Percentiles rank a stretch among this genome's conserved stretches.
Conservation (phyloP, 371 early-diverging fungal genomes). For the Chytridiales sp. region DNA sequence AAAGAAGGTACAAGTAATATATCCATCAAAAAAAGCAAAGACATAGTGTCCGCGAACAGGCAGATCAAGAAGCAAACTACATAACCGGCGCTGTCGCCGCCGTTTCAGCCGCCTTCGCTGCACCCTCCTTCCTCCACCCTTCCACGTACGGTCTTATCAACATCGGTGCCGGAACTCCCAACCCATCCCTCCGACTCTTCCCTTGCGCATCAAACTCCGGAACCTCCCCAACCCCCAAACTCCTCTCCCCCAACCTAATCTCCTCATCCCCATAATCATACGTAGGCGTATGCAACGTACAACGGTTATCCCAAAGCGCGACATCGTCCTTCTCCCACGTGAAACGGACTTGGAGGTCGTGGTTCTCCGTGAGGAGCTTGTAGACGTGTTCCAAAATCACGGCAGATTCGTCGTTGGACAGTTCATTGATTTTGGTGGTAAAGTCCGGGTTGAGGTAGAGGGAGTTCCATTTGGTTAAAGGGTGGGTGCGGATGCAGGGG, state of each 20-base stretch:
- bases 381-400: conserved; percentile 54
- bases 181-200: conserved; percentile 23
- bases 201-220: conserved; percentile 61
- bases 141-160: no score
- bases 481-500: conserved; percentile 67
- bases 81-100: no score
- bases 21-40: no score
- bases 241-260: conserved; percentile 21
- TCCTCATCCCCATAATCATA: conserved; percentile 16
- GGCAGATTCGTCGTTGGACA: conserved; percentile 56
- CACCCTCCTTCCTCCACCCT: no score
- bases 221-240: conserved; percentile 37
- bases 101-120: no score
- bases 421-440: conserved; percentile 57
- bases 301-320: conserved; percentile 70
- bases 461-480: conserved; percentile 70
- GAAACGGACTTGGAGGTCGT: conserved; percentile 67
- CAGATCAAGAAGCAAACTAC: no score
- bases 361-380: conserved; percentile 50
- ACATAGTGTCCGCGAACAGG: no score
- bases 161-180: conserved; percentile 22
- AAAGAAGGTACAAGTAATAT: no score
- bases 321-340: conserved; percentile 60
- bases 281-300: conserved; percentile 52
- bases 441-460: conserved; percentile 64